A percentile compares a stretch with the other conserved stretches of the same genome.
These are phyloP conservation scores for Cladophialophora bantiana DNA, from an alignment of 2,329 filamentous ascomycete genomes.

Conservation along the genomic window DNA sequence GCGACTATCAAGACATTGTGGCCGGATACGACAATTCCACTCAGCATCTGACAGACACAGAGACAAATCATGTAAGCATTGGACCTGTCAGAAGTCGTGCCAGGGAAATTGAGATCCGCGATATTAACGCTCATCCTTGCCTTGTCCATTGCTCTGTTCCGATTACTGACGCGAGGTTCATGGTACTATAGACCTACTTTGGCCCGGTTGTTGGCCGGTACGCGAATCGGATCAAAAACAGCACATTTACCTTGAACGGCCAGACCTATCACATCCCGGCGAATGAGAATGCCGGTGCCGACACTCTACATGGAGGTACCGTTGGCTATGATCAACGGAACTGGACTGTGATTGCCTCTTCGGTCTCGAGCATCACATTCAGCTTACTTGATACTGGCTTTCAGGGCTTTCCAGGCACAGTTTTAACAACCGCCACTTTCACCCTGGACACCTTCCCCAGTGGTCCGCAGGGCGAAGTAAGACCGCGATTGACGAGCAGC, in stretches of 20 bases:
- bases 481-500: conserved; percentile 53
- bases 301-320: conserved; percentile 61
- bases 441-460: conserved; percentile 49
- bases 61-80: conserved; percentile 45
- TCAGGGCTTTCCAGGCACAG: conserved; percentile 56
- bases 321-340: conserved; percentile 58
- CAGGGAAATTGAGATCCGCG: not conserved
- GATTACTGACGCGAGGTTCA: not conserved
- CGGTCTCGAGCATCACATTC: conserved; percentile 54
- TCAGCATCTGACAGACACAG: conserved; percentile 53
- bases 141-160: not conserved
- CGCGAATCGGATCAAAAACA: conserved; percentile 64
- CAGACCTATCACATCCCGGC: conserved; percentile 56
- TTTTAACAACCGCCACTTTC: conserved; percentile 56
- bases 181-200: conserved; percentile 48
- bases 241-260: conserved; percentile 60
- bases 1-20: conserved; percentile 57
- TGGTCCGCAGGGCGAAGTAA: conserved; percentile 48
- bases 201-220: conserved; percentile 60
- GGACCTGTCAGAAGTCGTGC: not conserved
- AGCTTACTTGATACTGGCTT: conserved; percentile 53
- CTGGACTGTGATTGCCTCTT: conserved; percentile 56
- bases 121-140: not conserved
- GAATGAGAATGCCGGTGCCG: conserved; percentile 59
- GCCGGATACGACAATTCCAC: conserved; percentile 59